Base-by-base conservation (phyloP, 1,284 basidiomycete species). In the Stygiomarasmius scandens region DNA sequence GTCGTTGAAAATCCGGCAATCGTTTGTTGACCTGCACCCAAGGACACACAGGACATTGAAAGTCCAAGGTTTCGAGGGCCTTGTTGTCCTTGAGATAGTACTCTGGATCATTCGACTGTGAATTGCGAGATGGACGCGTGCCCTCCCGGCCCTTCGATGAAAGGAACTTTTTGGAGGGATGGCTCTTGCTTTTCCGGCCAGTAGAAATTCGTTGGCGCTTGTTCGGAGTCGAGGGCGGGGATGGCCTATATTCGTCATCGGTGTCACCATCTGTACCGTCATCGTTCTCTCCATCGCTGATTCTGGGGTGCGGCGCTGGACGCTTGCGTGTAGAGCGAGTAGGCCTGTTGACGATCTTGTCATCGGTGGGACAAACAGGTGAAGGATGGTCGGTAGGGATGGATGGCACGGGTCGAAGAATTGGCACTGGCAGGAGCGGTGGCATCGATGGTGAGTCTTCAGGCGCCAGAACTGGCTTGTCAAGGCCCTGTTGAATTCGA, bases 1-100 rank as follows among this genome's bases (percentile, higher is more conserved):
- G 84, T 16, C 84, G 77, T 63, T 74, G 76, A 61, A 81, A 79
- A 59, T 85, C 84, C 6, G 81, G 81, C 34, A 75, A 65, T 34
- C 84, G 77, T 47, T 69, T 69, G 66, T 77, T 79, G 29, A 58
- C 63, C 62, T 74, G 73, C 41, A 64, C 64, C 67, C 68, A 72
- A 24, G 62, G 59, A 61, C 74, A 77, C 16, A 64, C 66, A 0
- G 69, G 67, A 59, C 75, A 77, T 5, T 54, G 55, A 56, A 69
- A 74, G 51, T 67, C 68, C 49, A 58, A 25, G 23, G 54, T 50
- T 11, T 49, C 41, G 36, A 34, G 36, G 10, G 58, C 63, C 41
- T 25, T 61, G 48, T 49, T 57, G 46, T 41, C 58, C 49, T 67
- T 59, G 34, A 25, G 61, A 38, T 43, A 27, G 23, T 46, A 63